These are phyloP conservation scores for Boletus tylopilopsis DNA, from an alignment of 768 basidiomycete species.

Conservation along the genomic window DNA sequence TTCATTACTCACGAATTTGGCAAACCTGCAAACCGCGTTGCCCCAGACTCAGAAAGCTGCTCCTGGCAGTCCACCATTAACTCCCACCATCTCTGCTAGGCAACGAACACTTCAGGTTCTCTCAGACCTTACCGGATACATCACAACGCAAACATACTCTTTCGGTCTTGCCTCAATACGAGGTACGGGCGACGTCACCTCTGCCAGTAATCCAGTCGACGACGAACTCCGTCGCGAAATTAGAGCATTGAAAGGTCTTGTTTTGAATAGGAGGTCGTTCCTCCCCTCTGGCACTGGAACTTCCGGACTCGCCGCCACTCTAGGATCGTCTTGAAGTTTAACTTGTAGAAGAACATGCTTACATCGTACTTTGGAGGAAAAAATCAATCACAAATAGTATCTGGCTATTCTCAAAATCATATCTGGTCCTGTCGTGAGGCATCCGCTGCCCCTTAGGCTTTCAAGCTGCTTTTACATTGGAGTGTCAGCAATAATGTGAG, in stretches of 20 bases:
- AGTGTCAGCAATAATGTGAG: not conserved
- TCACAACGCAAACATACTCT: constrained; percentile 68
- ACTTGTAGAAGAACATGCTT: not conserved
- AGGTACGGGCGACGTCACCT: constrained; percentile 11
- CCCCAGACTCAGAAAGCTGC: constrained; percentile 17
- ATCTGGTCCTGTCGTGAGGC: not conserved
- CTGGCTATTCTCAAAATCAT: no score
- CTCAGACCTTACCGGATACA: constrained; percentile 74
- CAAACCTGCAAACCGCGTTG: constrained; percentile 19
- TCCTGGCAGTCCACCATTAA: constrained; percentile 3
- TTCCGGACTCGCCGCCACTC: constrained; percentile 6
- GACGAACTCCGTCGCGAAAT: constrained; percentile 75
- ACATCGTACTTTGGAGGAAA: not conserved
- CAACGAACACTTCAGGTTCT: constrained; percentile 65
- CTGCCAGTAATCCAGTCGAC: constrained; percentile 32
- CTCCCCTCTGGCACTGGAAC: constrained; percentile 1
- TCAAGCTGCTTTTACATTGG: no score
- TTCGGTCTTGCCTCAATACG: constrained; percentile 18
- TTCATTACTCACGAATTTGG: constrained; percentile 26
- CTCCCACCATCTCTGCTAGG: constrained; percentile 32
- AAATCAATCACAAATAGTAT: not conserved
- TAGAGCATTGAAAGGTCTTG: constrained; percentile 72
- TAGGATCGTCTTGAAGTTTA: not conserved
- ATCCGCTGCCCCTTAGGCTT: no score
- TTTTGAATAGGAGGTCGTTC: constrained; percentile 61